A percentile compares a stretch with the other conserved stretches of the same genome.
phyloP scores from a whole-genome alignment of 1,284 basidiomycete species.

The Pyrrhoderma lamaoense region DNA sequence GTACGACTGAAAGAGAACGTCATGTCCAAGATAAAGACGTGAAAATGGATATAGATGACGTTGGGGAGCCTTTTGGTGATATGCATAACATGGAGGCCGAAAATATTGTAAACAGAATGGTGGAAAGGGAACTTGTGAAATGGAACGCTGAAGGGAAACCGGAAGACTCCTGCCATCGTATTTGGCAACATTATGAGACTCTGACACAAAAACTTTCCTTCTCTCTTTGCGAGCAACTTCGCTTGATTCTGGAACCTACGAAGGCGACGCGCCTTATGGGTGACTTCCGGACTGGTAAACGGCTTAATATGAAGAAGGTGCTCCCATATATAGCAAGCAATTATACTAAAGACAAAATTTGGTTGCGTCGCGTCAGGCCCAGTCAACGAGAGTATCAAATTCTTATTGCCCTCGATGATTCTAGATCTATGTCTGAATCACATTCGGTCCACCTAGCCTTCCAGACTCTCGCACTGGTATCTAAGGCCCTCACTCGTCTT shows the following conservation, averaged over 20 bases:
- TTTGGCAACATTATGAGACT: conserved; percentile 89
- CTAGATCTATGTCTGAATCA: conserved; percentile 92
- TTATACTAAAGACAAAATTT: conserved; percentile 99
- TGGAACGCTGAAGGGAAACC: conserved; percentile 59
- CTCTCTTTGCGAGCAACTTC: conserved; percentile 90
- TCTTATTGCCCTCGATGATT: conserved; percentile 92
- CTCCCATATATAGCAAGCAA: conserved; percentile 98
- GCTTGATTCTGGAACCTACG: conserved; percentile 94
- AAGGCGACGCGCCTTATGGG: conserved; percentile 91
- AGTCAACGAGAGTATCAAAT: conserved; percentile 96
- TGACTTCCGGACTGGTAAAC: conserved; percentile 96
- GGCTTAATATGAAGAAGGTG: conserved; percentile 99
- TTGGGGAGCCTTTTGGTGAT: neutral
- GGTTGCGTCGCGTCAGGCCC: conserved; percentile 92
- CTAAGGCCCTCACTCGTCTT: conserved; percentile 84
- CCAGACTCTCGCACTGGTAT: conserved; percentile 89
- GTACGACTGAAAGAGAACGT: neutral
- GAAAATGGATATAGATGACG: conserved; percentile 5
- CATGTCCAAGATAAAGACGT: neutral
- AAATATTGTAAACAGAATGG: conserved; percentile 25
- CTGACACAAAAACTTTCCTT: conserved; percentile 90
- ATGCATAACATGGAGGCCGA: neutral
- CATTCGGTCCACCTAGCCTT: conserved; percentile 92
- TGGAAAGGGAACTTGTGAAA: conserved; percentile 58
- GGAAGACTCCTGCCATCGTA: conserved; percentile 53